Conservation (phyloP, 2,329 filamentous ascomycete genomes). For the Botryotinia narcissicola region DNA sequence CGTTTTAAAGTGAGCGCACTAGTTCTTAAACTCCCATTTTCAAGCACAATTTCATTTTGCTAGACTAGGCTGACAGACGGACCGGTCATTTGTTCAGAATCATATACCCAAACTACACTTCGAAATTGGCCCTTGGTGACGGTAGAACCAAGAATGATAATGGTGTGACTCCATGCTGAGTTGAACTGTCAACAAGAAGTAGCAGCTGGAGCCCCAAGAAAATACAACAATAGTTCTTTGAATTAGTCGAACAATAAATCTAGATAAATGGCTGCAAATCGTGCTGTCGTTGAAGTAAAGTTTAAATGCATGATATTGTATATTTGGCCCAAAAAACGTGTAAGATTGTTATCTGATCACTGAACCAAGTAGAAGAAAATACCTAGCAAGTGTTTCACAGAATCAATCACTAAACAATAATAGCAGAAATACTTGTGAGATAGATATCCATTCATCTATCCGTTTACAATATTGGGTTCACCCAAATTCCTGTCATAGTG, state of each 20-base stretch:
- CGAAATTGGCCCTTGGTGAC: not conserved
- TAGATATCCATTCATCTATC: conserved; percentile 15
- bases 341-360: not conserved
- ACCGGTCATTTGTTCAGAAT: not conserved
- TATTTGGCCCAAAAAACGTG: not conserved
- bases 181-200: not conserved
- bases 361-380: not conserved
- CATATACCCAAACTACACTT: not conserved
- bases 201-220: no score
- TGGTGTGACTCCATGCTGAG: not conserved
- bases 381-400: not conserved
- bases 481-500: not conserved
- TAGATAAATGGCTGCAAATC: not conserved
- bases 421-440: not conserved
- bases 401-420: not conserved
- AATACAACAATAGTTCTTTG: not conserved
- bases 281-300: not conserved
- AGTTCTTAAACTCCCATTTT: not conserved
- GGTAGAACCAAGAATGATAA: not conserved
- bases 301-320: not conserved
- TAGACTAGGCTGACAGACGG: not conserved
- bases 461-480: not conserved
- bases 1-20: not conserved
- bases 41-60: not conserved
- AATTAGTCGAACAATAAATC: not conserved